Conservation (phyloP, 495 filamentous ascomycete genomes). For the Podospora comata region DNA sequence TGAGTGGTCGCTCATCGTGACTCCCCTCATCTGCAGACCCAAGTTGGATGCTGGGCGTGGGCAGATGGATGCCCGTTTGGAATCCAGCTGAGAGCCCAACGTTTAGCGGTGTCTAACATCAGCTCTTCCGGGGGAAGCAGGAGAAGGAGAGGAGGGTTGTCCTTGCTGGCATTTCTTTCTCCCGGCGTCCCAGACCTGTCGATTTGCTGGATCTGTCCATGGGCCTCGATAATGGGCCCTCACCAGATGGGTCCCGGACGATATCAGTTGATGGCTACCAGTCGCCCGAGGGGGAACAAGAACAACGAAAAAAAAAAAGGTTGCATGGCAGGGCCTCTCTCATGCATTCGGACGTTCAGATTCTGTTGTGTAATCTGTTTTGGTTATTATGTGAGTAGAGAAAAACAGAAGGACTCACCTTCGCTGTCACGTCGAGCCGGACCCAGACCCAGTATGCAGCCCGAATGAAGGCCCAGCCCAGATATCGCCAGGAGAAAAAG, state of each 20-base stretch:
- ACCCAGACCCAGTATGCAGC: not conserved
- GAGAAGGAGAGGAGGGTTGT: not conserved
- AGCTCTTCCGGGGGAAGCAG: not conserved
- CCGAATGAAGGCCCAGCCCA: not conserved
- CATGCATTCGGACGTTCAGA: conserved; percentile 18
- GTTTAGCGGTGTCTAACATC: not conserved
- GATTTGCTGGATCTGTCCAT: not conserved
- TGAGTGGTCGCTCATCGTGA: no score
- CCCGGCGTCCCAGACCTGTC: not conserved
- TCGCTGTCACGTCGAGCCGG: not conserved
- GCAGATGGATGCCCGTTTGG: no score
- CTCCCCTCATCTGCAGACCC: no score
- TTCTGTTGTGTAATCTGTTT: conserved; percentile 24
- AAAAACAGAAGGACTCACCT: not conserved
- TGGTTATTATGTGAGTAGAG: conserved; percentile 6
- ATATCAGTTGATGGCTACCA: conserved; percentile 27
- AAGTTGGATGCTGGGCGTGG: no score
- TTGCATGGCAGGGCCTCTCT: conserved; percentile 25
- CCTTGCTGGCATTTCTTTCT: not conserved
- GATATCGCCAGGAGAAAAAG: not conserved
- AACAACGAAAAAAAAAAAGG: conserved; percentile 7
- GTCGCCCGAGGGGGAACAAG: not conserved
- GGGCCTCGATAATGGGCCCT: conserved; percentile 20
- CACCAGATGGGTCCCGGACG: conserved; percentile 18
- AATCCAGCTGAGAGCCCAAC: not conserved